Conservation (phyloP, 257 asterid species). For the Solanum chilense region DNA sequence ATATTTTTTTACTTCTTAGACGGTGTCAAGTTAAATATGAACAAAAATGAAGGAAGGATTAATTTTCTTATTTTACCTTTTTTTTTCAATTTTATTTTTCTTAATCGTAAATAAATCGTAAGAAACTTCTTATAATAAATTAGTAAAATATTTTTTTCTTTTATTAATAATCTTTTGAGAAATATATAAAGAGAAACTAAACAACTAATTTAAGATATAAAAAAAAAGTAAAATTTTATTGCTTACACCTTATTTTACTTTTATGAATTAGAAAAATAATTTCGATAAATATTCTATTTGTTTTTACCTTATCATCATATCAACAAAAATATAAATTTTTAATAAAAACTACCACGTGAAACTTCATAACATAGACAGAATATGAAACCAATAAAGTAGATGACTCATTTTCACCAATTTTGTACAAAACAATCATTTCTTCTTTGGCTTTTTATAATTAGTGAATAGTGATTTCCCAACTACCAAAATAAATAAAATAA, state of each 20-base stretch:
- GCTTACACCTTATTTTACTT: background rate
- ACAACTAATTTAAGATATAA: background rate
- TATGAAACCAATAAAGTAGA: background rate
- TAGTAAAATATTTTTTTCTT: rapidly evolving
- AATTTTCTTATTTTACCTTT: background rate
- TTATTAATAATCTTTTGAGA: background rate
- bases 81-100: background rate
- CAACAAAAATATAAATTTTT: background rate
- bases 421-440: background rate
- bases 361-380: background rate
- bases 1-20: background rate
- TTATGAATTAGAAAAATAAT: background rate
- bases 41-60: rapidly evolving
- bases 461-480: background rate
- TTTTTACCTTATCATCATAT: background rate
- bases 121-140: background rate
- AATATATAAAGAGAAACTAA: background rate
- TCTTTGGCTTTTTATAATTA: background rate
- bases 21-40: background rate
- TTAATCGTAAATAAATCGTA: background rate
- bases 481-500: background rate
- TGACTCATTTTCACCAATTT: background rate
- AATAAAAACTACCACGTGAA: background rate
- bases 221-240: no score
- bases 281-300: background rate